phyloP scores from a whole-genome alignment of 2,329 filamentous ascomycete species.

The Chrysosporium queenslandicum region DNA sequence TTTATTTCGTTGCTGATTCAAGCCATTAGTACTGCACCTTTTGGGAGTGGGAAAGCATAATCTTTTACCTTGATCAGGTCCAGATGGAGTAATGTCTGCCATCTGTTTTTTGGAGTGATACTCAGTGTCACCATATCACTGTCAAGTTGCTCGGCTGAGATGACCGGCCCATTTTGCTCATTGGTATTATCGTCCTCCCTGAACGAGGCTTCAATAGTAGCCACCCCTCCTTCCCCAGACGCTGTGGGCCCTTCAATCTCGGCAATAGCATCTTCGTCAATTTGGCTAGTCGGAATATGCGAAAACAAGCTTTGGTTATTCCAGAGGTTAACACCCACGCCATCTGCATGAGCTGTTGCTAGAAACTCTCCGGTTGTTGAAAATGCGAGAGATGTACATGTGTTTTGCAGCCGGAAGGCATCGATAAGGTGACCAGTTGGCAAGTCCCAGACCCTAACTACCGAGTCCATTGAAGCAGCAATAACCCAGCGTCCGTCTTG shows the following conservation, averaged over 20 bases:
- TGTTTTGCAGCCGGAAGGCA: conserved; percentile 66
- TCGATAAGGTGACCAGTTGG: conserved; percentile 94
- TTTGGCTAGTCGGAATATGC: conserved; percentile 74
- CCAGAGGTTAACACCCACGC: conserved; percentile 88
- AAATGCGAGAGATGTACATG: conserved; percentile 77
- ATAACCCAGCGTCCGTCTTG: conserved; percentile 90
- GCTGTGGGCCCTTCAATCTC: conserved; percentile 59
- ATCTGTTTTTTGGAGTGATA: conserved; percentile 77
- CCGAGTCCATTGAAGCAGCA: conserved; percentile 68
- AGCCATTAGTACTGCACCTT: conserved; percentile 9
- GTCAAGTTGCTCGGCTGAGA: conserved; percentile 64
- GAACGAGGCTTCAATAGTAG: conserved; percentile 66
- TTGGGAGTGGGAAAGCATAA: not conserved
- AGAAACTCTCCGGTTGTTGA: conserved; percentile 85
- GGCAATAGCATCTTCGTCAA: conserved; percentile 64
- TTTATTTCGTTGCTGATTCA: conserved; percentile 70
- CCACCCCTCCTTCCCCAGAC: conserved; percentile 71
- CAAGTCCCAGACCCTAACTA: conserved; percentile 85
- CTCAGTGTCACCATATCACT: conserved; percentile 78
- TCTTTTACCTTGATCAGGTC: conserved; percentile 65
- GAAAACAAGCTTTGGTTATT: conserved; percentile 87
- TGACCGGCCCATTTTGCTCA: conserved; percentile 44
- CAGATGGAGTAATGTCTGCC: conserved; percentile 88
- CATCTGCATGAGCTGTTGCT: conserved; percentile 74
- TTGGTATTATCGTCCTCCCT: conserved; percentile 44